Evolutionary conservation across 2,329 filamentous ascomycete genomes (phyloP), one percentile per base, ranked within the genome.

Genomic region (Apiospora aurea): DNA sequence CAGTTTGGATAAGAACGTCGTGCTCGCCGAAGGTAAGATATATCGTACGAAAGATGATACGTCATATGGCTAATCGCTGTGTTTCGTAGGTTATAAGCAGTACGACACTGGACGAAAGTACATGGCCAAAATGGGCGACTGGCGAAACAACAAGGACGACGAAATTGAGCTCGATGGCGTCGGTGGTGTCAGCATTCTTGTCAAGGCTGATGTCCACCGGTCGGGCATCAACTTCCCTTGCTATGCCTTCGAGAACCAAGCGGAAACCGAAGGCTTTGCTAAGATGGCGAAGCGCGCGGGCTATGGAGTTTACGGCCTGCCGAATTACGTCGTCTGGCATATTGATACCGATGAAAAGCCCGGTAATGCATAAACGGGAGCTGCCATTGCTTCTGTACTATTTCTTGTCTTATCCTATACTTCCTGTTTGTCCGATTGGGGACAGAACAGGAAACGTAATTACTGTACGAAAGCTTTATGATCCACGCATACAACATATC

Each of bases 301-400:
- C 64, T 98, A 98, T 81, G 89, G 94, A 79, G 96, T 99, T 38
- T 90, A 94, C 76, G 96, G 96, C 66, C 86, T 99, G 71, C 96
- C 96, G 57, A 99, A 99, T 82, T 99, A 99, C 81, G 92, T 99
- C 69, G 96, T 99, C 72, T 99, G 96, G 96, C 96, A 99, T 81
- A 94, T 97, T 78, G 96, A 99, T 82, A 99, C 96, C 2, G 91
- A 95, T 71, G 96, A 99, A 86, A 97, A 98, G 87, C 89, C 91
- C 46, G 94, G 95, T 46, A 98, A 98, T 81, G 80, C 83, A 76
- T 89, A 83, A 78, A 72, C 26, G 69, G 72, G 21, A 69, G 38
- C 46, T 44, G 29, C 29, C 43, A 18, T 69, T 29, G 47, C 51
- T 44, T 73, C 71, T 74, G 73, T 73, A 72, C 74, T 72, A 74